These are phyloP conservation scores for Zea mays DNA, from an alignment of 176 grass and related monocot species.

Conservation along the genomic window DNA sequence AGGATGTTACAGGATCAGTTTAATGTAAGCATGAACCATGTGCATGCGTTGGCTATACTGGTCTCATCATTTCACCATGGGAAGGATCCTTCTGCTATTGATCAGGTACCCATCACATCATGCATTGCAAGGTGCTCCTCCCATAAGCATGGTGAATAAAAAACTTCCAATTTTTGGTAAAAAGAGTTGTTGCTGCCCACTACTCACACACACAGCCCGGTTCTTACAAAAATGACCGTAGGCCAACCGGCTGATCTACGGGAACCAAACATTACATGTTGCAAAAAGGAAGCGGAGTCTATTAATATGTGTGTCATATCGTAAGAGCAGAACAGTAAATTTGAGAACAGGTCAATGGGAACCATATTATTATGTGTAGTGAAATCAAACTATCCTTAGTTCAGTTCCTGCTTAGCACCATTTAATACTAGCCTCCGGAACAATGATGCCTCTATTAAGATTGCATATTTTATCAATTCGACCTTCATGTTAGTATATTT, in stretches of 20 bases:
- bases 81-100: constrained; percentile 75
- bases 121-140: not conserved
- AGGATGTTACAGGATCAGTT: constrained; percentile 89
- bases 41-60: constrained; percentile 71
- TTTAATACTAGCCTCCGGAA: not conserved
- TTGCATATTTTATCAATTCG: not conserved
- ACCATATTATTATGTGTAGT: constrained; percentile 5
- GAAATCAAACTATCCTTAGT: not conserved
- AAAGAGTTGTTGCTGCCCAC: no score
- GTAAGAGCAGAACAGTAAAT: not conserved
- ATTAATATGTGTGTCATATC: not conserved
- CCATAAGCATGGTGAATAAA: constrained; percentile 4
- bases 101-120: constrained; percentile 55
- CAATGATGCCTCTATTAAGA: not conserved
- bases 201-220: no score
- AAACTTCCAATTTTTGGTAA: not conserved
- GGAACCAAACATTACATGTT: no score
- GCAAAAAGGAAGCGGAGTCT: no score
- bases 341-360: not conserved
- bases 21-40: constrained; percentile 92
- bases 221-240: no score
- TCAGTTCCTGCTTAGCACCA: constrained; percentile 11
- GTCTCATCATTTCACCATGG: constrained; percentile 86
- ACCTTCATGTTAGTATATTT: not conserved
- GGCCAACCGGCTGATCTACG: no score